Evolutionary conservation across 129 eudicot species (phyloP).

Genomic region (Heracleum sosnowskyi): DNA sequence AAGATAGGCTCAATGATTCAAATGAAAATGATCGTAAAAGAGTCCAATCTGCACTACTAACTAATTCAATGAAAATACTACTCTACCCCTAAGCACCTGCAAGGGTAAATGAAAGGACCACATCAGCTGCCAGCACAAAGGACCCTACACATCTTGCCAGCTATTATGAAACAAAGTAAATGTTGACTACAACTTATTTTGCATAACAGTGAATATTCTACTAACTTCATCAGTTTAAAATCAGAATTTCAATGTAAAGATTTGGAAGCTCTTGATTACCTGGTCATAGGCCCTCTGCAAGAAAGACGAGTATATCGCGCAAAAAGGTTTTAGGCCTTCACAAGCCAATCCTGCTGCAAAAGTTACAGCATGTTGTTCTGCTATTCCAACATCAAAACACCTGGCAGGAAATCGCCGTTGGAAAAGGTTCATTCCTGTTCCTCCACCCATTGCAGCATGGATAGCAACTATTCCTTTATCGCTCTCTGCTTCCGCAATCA

Average conservation of each 20-base stretch:
- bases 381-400: slow-evolving; percentile 97
- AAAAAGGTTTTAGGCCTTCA: slow-evolving; percentile 93
- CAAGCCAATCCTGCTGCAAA: slow-evolving; percentile 98
- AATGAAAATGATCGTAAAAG: too few species aligned
- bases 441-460: slow-evolving; percentile 99
- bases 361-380: slow-evolving; percentile 95
- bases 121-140: too few species aligned
- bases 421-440: slow-evolving; percentile 87
- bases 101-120: too few species aligned
- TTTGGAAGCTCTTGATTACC: slow-evolving; percentile 27
- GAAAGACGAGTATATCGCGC: slow-evolving; percentile 89
- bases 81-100: too few species aligned
- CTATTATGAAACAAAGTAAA: too few species aligned
- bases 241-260: not conserved
- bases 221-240: too few species aligned
- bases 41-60: too few species aligned
- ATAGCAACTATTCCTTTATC: slow-evolving; percentile 69
- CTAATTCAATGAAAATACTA: too few species aligned
- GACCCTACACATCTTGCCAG: too few species aligned
- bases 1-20: too few species aligned
- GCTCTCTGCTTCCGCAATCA: slow-evolving; percentile 89
- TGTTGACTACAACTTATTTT: too few species aligned
- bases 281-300: slow-evolving; percentile 93
- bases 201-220: too few species aligned
- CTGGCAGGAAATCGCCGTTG: slow-evolving; percentile 62